Percentiles rank a stretch among this genome's conserved stretches.
Conservation (phyloP, 2,329 filamentous ascomycete species). For the Akanthomyces lecanii region DNA sequence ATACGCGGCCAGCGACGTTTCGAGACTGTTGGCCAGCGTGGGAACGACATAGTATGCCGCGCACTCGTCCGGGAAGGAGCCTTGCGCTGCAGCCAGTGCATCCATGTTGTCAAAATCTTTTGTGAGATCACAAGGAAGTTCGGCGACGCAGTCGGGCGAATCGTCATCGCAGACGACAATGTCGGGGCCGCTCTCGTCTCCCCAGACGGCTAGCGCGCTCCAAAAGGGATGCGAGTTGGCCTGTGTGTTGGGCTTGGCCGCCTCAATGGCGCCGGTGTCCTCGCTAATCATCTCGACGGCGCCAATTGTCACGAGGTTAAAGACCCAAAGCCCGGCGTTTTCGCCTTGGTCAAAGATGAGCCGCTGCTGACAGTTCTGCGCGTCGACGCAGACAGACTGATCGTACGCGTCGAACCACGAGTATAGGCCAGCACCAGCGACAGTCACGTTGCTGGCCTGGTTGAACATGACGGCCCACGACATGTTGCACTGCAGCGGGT, state of each 20-base stretch:
- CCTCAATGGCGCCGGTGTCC: not conserved
- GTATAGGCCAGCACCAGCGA: constrained; percentile 25
- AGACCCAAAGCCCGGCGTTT: constrained; percentile 15
- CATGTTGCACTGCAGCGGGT: not conserved
- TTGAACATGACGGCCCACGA: constrained; percentile 21
- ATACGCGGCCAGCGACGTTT: not conserved
- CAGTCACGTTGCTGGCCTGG: constrained; percentile 18
- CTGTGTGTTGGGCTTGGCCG: not conserved
- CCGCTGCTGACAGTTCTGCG: constrained; percentile 20
- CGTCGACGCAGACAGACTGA: constrained; percentile 22
- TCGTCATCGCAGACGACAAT: not conserved
- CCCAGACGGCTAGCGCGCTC: not conserved
- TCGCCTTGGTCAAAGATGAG: not conserved
- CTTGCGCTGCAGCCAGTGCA: not conserved
- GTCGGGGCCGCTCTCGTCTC: not conserved
- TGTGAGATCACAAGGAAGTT: constrained; percentile 1
- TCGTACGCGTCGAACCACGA: constrained; percentile 23
- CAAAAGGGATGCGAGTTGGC: not conserved
- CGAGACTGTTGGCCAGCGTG: not conserved
- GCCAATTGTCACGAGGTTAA: constrained; percentile 13
- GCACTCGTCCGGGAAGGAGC: not conserved
- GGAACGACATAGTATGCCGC: not conserved
- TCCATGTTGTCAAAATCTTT: constrained; percentile 5
- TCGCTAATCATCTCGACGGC: constrained; percentile 5
- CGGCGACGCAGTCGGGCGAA: not conserved